phyloP scores from a whole-genome alignment of 768 basidiomycete species.

The Leccinellum rugosiceps region DNA sequence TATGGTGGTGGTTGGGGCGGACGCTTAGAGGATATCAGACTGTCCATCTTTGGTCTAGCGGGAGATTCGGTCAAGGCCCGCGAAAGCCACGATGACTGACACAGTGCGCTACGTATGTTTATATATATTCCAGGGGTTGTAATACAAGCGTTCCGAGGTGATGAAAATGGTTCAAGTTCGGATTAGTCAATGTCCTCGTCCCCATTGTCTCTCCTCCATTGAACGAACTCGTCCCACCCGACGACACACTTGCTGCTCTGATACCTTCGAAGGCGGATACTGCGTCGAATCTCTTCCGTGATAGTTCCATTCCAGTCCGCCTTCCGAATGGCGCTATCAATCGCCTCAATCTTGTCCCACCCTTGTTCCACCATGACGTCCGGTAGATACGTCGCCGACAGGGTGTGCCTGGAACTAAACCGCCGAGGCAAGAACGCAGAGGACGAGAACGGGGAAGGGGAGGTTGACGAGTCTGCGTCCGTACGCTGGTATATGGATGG shows the following conservation, averaged over 20 bases:
- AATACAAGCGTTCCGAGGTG: conserved; percentile 2
- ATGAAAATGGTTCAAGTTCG: background rate
- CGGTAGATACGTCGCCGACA: conserved; percentile 90
- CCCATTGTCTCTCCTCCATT: conserved; percentile 62
- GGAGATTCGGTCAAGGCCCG: background rate
- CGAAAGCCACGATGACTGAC: background rate
- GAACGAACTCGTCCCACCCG: conserved; percentile 72
- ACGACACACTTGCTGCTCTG: conserved; percentile 71
- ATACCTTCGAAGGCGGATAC: conserved; percentile 75
- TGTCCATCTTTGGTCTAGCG: conserved; percentile 31
- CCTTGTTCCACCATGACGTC: conserved; percentile 91
- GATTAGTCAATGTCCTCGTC: conserved; percentile 30
- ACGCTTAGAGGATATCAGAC: conserved; percentile 42
- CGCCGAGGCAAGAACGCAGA: conserved; percentile 55
- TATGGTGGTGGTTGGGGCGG: conserved; percentile 49
- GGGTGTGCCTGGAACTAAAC: conserved; percentile 52
- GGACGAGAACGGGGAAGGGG: conserved; percentile 69
- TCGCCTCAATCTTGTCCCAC: conserved; percentile 87
- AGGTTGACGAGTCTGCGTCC: conserved; percentile 43
- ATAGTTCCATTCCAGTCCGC: conserved; percentile 85
- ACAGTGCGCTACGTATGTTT: background rate
- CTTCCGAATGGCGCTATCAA: conserved; percentile 91
- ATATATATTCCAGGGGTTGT: background rate
- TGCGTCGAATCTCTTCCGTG: conserved; percentile 76
- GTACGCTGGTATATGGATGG: conserved; percentile 52